A percentile compares a stretch with the other conserved stretches of the same genome.
Conservation (phyloP, 306 rosid genomes). For the Rubus parviflorus region DNA sequence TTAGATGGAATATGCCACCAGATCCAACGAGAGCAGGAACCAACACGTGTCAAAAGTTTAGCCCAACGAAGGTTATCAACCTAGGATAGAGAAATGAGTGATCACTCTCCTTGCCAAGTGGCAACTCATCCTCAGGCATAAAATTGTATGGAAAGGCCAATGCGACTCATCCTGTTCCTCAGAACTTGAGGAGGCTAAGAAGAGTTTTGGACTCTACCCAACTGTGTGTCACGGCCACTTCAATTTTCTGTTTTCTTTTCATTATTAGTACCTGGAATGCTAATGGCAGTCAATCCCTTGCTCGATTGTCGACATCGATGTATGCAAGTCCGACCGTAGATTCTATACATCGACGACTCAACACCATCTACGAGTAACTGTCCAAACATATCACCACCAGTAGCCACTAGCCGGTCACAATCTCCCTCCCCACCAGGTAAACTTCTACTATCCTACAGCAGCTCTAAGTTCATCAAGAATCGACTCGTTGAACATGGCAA, state of each 20-base stretch:
- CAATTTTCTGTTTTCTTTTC: neutral
- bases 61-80: slow-evolving; percentile 66
- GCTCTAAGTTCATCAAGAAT: neutral
- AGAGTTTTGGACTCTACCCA: slow-evolving; percentile 33
- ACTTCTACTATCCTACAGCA: neutral
- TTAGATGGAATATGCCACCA: slow-evolving; percentile 46
- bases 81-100: slow-evolving; percentile 75
- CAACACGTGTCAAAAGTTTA: slow-evolving; percentile 59
- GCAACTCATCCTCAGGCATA: slow-evolving; percentile 37
- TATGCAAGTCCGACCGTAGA: neutral
- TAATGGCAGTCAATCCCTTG: neutral
- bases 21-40: slow-evolving; percentile 29
- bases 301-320: neutral
- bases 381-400: neutral
- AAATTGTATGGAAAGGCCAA: slow-evolving; percentile 44
- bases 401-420: neutral
- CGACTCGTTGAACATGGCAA: neutral
- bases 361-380: neutral
- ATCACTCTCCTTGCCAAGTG: slow-evolving; percentile 50
- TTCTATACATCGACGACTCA: neutral
- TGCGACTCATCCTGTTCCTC: slow-evolving; percentile 27
- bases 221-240: slow-evolving; percentile 31
- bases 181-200: slow-evolving; percentile 16
- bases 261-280: neutral
- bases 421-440: neutral